A percentile compares a stretch with the other conserved stretches of the same genome.
phyloP scores from a whole-genome alignment of 1,284 basidiomycete species.

The Tetrapyrgos nigripes region DNA sequence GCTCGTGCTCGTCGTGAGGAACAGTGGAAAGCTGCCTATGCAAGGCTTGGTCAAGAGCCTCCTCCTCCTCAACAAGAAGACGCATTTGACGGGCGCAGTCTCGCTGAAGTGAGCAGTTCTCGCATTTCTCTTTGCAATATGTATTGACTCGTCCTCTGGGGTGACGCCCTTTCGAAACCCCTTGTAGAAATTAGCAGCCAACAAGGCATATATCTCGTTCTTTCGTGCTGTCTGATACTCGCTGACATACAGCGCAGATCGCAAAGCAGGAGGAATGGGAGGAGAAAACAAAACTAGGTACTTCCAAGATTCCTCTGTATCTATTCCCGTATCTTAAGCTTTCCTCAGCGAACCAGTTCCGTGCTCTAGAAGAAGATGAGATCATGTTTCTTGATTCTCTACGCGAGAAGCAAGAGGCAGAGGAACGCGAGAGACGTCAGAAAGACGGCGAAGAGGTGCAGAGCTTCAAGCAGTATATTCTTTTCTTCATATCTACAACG shows the following conservation, averaged over 20 bases:
- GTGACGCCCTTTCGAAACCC: slow-evolving; percentile 31
- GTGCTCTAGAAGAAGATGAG: slow-evolving; percentile 90
- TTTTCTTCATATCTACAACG: background rate
- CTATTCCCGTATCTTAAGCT: slow-evolving; percentile 12
- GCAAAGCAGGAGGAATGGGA: slow-evolving; percentile 96
- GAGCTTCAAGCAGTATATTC: slow-evolving; percentile 75
- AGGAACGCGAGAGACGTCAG: slow-evolving; percentile 75
- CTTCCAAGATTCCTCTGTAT: slow-evolving; percentile 12
- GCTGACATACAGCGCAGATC: slow-evolving; percentile 53
- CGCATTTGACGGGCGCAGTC: slow-evolving; percentile 84
- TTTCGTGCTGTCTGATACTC: slow-evolving; percentile 17
- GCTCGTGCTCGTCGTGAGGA: slow-evolving; percentile 80
- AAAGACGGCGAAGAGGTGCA: slow-evolving; percentile 84
- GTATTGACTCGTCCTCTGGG: slow-evolving; percentile 48
- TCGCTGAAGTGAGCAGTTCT: slow-evolving; percentile 79
- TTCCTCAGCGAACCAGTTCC: slow-evolving; percentile 84
- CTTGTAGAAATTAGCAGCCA: slow-evolving; percentile 80
- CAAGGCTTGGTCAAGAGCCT: slow-evolving; percentile 90
- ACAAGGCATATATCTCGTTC: slow-evolving; percentile 60
- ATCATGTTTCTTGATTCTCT: slow-evolving; percentile 88
- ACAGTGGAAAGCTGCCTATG: slow-evolving; percentile 94
- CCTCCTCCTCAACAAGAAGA: slow-evolving; percentile 80
- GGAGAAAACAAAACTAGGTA: slow-evolving; percentile 88
- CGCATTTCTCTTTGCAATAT: slow-evolving; percentile 19
- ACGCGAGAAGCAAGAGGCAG: slow-evolving; percentile 75